Evolutionary conservation across 768 basidiomycete genomes (phyloP).

Genomic region (Macrocybe gigantea): DNA sequence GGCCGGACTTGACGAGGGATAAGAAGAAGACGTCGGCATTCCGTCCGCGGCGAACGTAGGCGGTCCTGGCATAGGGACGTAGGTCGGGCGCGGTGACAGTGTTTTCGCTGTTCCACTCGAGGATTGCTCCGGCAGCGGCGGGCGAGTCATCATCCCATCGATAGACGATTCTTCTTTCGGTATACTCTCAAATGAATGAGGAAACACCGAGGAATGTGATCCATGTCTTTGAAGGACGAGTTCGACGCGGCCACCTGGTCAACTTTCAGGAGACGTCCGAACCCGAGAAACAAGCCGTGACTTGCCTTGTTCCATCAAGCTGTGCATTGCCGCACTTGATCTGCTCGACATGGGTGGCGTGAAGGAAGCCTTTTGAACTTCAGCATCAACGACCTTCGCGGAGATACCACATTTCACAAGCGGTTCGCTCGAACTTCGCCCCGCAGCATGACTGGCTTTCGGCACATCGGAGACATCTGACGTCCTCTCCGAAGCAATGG

Average conservation of each 20-base stretch:
- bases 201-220: constrained; percentile 10
- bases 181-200: neutral
- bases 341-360: constrained; percentile 20
- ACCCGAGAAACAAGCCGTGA: neutral
- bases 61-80: constrained; percentile 29
- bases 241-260: constrained; percentile 52
- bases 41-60: constrained; percentile 24
- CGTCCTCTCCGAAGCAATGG: constrained; percentile 12
- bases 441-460: constrained; percentile 13
- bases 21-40: constrained; percentile 14
- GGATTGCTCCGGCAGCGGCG: constrained; percentile 1
- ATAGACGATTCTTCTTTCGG: neutral
- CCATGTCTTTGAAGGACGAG: constrained; percentile 39
- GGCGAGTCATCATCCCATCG: constrained; percentile 1
- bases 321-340: constrained; percentile 47
- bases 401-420: constrained; percentile 16
- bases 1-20: constrained; percentile 20
- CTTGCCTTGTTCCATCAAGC: constrained; percentile 61
- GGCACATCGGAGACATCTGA: constrained; percentile 15
- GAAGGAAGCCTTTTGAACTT: constrained; percentile 19
- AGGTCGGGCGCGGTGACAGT: constrained; percentile 25
- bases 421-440: constrained; percentile 10
- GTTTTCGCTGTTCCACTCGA: neutral
- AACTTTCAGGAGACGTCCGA: neutral
- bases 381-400: constrained; percentile 23